phyloP scores from a whole-genome alignment of 2,329 filamentous ascomycete species.

The Cladophialophora exuberans region DNA sequence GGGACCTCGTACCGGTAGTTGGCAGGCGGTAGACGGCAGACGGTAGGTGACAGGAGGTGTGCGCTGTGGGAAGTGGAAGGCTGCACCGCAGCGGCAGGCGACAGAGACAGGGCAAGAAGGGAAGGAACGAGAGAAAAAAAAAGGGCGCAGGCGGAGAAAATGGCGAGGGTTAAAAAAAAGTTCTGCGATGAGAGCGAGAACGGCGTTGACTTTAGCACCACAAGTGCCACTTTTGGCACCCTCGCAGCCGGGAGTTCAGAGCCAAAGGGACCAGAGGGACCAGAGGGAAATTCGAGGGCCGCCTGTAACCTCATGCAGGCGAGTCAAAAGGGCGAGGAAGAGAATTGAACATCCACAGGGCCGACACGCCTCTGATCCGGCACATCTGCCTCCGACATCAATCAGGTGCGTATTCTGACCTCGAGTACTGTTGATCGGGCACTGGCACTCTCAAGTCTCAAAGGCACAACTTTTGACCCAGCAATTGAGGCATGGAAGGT shows the following conservation, averaged over 20 bases:
- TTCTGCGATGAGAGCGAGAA: conserved; percentile 15
- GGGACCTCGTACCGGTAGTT: no score
- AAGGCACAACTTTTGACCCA: no score
- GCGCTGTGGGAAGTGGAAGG: conserved; percentile 5
- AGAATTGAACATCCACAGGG: conserved; percentile 2
- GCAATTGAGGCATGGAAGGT: not conserved
- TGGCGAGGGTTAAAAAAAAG: conserved; percentile 20
- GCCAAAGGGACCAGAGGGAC: not conserved
- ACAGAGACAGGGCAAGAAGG: conserved; percentile 31
- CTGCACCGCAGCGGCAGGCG: conserved; percentile 16
- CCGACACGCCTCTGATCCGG: no score
- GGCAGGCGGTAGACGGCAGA: conserved; percentile 26
- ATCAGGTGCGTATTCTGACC: no score
- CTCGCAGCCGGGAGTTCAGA: not conserved
- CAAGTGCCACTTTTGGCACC: conserved; percentile 19
- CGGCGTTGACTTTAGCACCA: conserved; percentile 24
- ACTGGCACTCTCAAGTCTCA: no score
- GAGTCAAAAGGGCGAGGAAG: conserved; percentile 5
- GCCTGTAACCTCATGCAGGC: conserved; percentile 4
- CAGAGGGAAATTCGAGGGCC: conserved; percentile 22
- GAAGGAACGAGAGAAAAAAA: conserved; percentile 27
- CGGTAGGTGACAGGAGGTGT: not conserved
- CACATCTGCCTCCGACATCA: no score
- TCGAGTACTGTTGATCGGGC: no score
- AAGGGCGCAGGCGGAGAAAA: conserved; percentile 18